phyloP scores from a whole-genome alignment of 441 rosid genomes.

The Adansonia grandidieri region DNA sequence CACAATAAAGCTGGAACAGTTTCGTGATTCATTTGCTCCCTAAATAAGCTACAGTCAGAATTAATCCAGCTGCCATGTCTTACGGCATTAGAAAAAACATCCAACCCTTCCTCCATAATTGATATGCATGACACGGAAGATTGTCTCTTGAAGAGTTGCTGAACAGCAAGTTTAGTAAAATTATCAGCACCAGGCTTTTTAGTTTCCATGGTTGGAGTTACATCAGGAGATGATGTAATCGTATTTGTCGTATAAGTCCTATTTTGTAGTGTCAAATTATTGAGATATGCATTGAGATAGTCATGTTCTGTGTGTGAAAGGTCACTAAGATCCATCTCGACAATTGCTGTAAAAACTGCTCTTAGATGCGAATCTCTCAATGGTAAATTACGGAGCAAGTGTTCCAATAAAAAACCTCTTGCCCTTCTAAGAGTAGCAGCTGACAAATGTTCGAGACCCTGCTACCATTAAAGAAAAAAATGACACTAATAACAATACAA shows the following conservation, averaged over 20 bases:
- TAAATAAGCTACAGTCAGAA: constrained; percentile 25
- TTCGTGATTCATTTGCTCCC: constrained; percentile 35
- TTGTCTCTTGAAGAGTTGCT: constrained; percentile 55
- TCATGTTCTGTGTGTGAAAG: constrained; percentile 37
- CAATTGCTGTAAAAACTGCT: constrained; percentile 56
- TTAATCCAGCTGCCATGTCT: constrained; percentile 29
- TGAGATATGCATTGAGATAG: constrained; percentile 40
- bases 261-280: constrained; percentile 42
- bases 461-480: neutral
- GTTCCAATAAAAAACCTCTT: constrained; percentile 48
- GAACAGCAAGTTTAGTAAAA: constrained; percentile 41
- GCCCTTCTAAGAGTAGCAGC: constrained; percentile 50
- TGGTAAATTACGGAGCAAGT: constrained; percentile 53
- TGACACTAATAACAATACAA: constrained; percentile 19
- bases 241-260: constrained; percentile 26
- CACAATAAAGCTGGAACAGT: constrained; percentile 33
- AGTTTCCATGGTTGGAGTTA: constrained; percentile 3
- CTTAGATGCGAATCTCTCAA: constrained; percentile 68
- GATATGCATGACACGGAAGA: constrained; percentile 56
- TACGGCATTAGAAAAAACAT: constrained; percentile 46
- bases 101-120: constrained; percentile 47
- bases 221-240: constrained; percentile 23
- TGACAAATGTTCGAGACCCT: constrained; percentile 79
- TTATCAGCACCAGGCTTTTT: constrained; percentile 35
- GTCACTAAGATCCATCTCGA: constrained; percentile 54